Base-by-base conservation (phyloP, 2,329 filamentous ascomycete species). In the Chaetomium strumarium region DNA sequence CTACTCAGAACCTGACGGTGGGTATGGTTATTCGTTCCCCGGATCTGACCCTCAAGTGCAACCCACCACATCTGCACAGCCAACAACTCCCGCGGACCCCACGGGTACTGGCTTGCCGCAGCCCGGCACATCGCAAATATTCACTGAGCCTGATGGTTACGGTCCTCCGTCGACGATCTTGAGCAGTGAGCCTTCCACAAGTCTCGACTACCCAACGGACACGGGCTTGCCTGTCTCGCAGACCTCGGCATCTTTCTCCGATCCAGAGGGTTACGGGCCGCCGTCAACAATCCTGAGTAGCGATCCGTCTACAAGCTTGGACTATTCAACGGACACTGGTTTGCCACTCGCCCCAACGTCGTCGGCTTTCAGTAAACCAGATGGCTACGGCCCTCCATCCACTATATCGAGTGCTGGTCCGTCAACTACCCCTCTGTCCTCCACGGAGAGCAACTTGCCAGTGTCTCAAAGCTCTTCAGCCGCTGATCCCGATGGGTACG, bases 1-100 rank as follows among this genome's bases (percentile, higher is more conserved):
- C n/a, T 58, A 57, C 12, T 48, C 54, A 0, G 14, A 16, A 7
- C 16, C 56, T 34, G 33, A 34, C 33, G 13, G 33, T 12, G 50
- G 40, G 1, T 57, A 57, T 16, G 49, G 51, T 2, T 52, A 31
- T 9, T 41, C 49, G 33, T 34, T 14, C 33, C 33, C 33, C 24
- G 24, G 24, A 7, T 24, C 24, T 7, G 24, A 24, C 24, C 7
- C 24, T 7, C 4, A 24, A 9, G 16, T 20, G 45, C 14, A 52
- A 51, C 19, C 34, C 30, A 31, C 19, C 16, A 33, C 36, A 7
- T 24, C 24, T 1, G 6, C 12, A 14, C 29, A 10, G 12, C 30
- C 52, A 16, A 37, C 46, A 3, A 7, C 20, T 11, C 7, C 34
- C 1, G 13, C 44, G 13, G 17, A 31, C 20, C 9, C 41, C 33